phyloP scores from a whole-genome alignment of 805 yeast species.

The Hyphopichia homilentoma region DNA sequence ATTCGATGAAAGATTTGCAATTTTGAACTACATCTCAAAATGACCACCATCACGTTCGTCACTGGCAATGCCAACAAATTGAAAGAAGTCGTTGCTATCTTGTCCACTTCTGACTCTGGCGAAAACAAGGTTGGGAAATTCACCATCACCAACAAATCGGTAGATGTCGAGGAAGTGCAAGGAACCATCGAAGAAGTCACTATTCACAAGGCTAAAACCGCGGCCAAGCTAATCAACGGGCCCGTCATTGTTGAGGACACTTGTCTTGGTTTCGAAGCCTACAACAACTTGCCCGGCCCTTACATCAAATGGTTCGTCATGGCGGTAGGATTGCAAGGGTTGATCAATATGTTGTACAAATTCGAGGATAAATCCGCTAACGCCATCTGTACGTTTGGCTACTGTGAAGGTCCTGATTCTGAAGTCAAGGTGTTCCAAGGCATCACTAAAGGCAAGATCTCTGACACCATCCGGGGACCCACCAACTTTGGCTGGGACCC shows the following conservation, averaged over 20 bases:
- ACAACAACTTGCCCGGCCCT: constrained; percentile 88
- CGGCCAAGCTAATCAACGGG: constrained; percentile 60
- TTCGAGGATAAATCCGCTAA: constrained; percentile 82
- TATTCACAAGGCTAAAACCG: constrained; percentile 70
- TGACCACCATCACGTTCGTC: constrained; percentile 62
- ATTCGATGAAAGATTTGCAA: too few species aligned
- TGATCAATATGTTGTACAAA: constrained; percentile 72
- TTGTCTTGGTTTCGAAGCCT: constrained; percentile 77
- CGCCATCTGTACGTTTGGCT: constrained; percentile 92
- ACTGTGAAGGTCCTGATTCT: constrained; percentile 73
- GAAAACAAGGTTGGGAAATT: constrained; percentile 41
- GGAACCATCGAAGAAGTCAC: constrained; percentile 84
- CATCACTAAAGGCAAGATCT: constrained; percentile 74
- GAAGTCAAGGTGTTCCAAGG: constrained; percentile 84
- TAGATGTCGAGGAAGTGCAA: constrained; percentile 90
- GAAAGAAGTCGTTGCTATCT: constrained; percentile 75
- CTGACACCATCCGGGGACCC: constrained; percentile 72
- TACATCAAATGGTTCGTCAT: constrained; percentile 89
- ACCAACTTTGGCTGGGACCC: constrained; percentile 94
- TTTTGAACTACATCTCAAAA: too few species aligned
- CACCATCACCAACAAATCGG: constrained; percentile 54
- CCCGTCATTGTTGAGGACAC: constrained; percentile 97
- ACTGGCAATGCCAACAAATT: constrained; percentile 90
- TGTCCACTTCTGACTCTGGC: constrained; percentile 36
- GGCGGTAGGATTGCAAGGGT: constrained; percentile 68